phyloP scores from a whole-genome alignment of 176 grass and related monocot genomes.

The Aegilops bicornis region DNA sequence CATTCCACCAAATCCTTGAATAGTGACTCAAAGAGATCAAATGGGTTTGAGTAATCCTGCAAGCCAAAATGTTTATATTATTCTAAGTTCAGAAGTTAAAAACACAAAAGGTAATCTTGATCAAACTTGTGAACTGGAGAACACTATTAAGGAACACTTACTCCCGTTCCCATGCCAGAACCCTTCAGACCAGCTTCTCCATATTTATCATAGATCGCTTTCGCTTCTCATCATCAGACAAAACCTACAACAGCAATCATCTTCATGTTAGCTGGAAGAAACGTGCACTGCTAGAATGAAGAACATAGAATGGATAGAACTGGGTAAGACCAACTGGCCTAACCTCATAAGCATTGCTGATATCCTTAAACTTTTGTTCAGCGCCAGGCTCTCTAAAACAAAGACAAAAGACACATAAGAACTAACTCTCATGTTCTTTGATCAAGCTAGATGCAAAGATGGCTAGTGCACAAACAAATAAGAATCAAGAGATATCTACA shows the following conservation, averaged over 20 bases:
- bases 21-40: conserved; percentile 95
- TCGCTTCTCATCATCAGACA: conserved; percentile 98
- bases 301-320: conserved; percentile 5
- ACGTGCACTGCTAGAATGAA: conserved; percentile 3
- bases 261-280: conserved; percentile 16
- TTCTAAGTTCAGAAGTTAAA: conserved; percentile 15
- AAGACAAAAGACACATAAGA: conserved; percentile 21
- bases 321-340: conserved; percentile 10
- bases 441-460: conserved; percentile 10
- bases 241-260: conserved; percentile 46
- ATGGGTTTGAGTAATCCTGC: conserved; percentile 94
- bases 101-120: neutral
- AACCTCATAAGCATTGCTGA: conserved; percentile 99
- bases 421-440: neutral
- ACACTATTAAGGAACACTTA: conserved; percentile 45
- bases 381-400: conserved; percentile 84
- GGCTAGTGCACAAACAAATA: conserved; percentile 25
- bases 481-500: neutral
- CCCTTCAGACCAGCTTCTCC: conserved; percentile 99
- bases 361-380: conserved; percentile 96
- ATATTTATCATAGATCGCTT: conserved; percentile 91
- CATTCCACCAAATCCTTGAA: conserved; percentile 97
- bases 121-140: conserved; percentile 8
- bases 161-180: conserved; percentile 90
- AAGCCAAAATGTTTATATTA: conserved; percentile 24